Evolutionary conservation across 192 early-diverging fungal species (phyloP).

Genomic region (Piromyces sp.): DNA sequence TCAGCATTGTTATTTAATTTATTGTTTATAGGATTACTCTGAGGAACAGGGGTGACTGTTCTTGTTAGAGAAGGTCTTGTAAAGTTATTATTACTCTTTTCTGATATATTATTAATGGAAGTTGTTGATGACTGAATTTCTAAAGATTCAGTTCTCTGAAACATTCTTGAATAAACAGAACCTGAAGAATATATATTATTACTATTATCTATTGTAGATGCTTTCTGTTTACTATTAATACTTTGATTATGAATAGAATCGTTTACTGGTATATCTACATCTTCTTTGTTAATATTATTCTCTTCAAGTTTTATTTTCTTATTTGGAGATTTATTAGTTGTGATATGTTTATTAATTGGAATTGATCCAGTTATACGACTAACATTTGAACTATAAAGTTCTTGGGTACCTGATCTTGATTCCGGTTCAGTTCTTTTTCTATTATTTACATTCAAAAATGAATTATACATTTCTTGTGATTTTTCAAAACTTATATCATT

Average conservation of each 20-base stretch:
- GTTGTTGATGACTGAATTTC: neutral
- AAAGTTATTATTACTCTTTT: neutral
- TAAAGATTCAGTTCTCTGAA: neutral
- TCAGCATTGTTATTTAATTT: neutral
- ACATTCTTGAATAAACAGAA: neutral
- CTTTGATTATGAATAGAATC: too few species aligned
- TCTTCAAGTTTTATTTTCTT: too few species aligned
- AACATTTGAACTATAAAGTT: neutral
- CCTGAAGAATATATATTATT: neutral
- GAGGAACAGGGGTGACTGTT: neutral
- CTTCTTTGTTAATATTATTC: too few species aligned
- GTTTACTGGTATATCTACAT: too few species aligned
- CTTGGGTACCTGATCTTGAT: neutral
- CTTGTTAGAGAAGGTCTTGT: neutral
- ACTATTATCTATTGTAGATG: too few species aligned
- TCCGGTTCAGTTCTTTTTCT: neutral
- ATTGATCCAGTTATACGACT: neutral
- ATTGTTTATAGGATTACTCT: neutral
- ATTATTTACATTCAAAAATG: neutral
- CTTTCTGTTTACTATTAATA: too few species aligned
- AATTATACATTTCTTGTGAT: neutral
- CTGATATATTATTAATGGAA: neutral
- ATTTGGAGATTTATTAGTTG: too few species aligned
- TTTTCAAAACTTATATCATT: neutral
- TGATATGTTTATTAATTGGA: neutral